Base-by-base conservation (phyloP, 2,329 filamentous ascomycete species). In the Trichoderma sp. region DNA sequence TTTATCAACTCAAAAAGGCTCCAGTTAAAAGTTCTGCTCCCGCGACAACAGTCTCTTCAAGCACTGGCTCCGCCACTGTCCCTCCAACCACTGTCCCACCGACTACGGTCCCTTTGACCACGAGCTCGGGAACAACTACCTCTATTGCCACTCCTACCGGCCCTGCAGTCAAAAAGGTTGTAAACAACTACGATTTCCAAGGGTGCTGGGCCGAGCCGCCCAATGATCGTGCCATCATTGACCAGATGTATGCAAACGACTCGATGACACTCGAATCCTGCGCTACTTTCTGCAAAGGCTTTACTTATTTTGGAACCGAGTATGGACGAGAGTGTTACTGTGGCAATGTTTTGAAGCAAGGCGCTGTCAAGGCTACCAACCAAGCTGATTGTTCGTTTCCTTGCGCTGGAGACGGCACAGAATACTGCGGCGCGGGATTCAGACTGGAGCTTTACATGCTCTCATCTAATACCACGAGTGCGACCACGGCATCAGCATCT, bases 291-390 rank as follows among this genome's bases (percentile, higher is more conserved):
- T 81, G 79, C 18, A 69, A 72, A 2, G 73, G 72, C 2, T 77
- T 69, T 26, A 71, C 64, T 0, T 80, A 76, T 68, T 80, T 80
- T 56, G 79, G 78, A 0, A 68, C 72, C 3, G 78, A 80, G 32
- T 81, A 81, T 37, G 79, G 76, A 3, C 66, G 78, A 0, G 79
- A 82, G 66, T 82, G 80, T 64, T 82, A 77, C 59, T 82, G 80
- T 34, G 80, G 80, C 0, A 76, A 80, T 26, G 69, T 58, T 1
- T 69, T 81, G 3, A 75, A 75, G 3, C 67, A 70, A 0, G 77
- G 75, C 5, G 76, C 75, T 24, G 69, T 71, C 18, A 71, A 75
- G 37, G 76, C 77, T 0, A 59, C 66, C 6, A 75, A 77, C 26
- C 74, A 79, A 14, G 71, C 70, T 0, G 79, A 80, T 11, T 81